These are phyloP conservation scores for Helenozyma rhizophorensis DNA, from an alignment of 805 yeast genomes.

Conservation along the genomic window DNA sequence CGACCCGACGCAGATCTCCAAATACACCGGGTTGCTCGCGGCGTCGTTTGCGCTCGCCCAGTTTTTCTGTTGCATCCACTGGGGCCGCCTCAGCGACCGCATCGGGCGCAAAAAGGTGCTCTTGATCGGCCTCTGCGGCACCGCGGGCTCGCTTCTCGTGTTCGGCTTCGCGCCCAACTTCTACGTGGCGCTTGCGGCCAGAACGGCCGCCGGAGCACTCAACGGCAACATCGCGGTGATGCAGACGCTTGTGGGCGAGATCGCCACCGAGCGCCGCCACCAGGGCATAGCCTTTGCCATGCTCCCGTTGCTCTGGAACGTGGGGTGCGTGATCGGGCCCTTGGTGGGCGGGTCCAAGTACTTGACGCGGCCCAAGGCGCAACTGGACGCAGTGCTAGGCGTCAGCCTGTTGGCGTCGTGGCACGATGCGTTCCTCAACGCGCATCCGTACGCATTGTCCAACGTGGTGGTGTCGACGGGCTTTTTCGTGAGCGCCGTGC, in stretches of 20 bases:
- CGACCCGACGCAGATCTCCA: conserved; percentile 15
- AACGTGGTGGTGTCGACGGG: conserved; percentile 31
- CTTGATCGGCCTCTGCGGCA: conserved; percentile 23
- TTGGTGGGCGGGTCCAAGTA: conserved; percentile 27
- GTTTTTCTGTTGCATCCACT: conserved; percentile 19
- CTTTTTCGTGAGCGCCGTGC: conserved; percentile 21
- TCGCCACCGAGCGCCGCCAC: conserved; percentile 26
- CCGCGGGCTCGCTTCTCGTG: conserved; percentile 19
- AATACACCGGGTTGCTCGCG: conserved; percentile 16
- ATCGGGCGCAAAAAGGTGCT: conserved; percentile 28
- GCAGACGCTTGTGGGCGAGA: conserved; percentile 28
- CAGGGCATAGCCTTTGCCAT: conserved; percentile 29
- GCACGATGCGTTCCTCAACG: conserved; percentile 25
- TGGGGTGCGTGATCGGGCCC: conserved; percentile 30
- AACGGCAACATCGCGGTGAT: conserved; percentile 31
- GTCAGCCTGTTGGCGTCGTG: conserved; percentile 2
- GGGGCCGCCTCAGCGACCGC: conserved; percentile 28
- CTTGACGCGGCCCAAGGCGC: conserved; percentile 23
- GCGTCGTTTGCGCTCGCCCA: conserved; percentile 18
- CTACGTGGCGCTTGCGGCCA: conserved; percentile 25
- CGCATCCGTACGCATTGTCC: conserved; percentile 36
- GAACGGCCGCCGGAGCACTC: conserved; percentile 25
- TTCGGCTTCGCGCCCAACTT: conserved; percentile 28
- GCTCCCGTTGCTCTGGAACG: conserved; percentile 29
- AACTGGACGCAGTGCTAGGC: not conserved